phyloP scores from a whole-genome alignment of 176 grass and related monocot genomes.

The Bolboschoenus planiculmis region DNA sequence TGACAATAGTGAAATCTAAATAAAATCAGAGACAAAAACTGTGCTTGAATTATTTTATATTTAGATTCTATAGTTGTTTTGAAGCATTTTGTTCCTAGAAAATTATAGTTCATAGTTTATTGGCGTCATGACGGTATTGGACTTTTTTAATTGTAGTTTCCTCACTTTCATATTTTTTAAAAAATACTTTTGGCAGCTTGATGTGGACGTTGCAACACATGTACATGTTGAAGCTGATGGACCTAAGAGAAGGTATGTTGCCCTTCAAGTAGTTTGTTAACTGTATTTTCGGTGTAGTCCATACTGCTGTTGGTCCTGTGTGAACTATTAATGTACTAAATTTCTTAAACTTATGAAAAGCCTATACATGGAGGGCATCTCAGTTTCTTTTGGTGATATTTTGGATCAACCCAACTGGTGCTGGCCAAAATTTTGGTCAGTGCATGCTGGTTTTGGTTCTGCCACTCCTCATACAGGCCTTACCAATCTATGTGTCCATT shows the following conservation, averaged over 20 bases:
- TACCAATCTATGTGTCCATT: neutral
- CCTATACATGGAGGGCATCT: neutral
- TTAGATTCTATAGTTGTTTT: neutral
- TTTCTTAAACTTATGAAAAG: neutral
- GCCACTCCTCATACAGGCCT: neutral
- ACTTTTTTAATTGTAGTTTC: neutral
- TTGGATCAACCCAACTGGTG: neutral
- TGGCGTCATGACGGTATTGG: neutral
- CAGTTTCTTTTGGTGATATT: neutral
- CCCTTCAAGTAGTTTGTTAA: neutral
- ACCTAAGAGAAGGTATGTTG: constrained; percentile 77
- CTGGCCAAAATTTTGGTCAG: neutral
- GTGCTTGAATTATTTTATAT: neutral
- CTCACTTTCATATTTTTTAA: neutral
- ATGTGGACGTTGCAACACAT: constrained; percentile 74
- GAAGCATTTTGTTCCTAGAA: neutral
- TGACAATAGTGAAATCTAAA: neutral
- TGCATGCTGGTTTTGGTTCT: neutral
- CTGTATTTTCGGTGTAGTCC: neutral
- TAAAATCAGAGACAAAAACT: neutral
- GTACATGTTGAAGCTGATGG: constrained; percentile 82
- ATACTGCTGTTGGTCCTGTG: neutral
- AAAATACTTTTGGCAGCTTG: constrained; percentile 45
- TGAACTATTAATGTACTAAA: neutral
- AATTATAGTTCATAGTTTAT: neutral